Evolutionary conservation across 2,329 filamentous ascomycete genomes (phyloP), one percentile per base, ranked within the genome.

Genomic region (Trichoderma oligosporum): DNA sequence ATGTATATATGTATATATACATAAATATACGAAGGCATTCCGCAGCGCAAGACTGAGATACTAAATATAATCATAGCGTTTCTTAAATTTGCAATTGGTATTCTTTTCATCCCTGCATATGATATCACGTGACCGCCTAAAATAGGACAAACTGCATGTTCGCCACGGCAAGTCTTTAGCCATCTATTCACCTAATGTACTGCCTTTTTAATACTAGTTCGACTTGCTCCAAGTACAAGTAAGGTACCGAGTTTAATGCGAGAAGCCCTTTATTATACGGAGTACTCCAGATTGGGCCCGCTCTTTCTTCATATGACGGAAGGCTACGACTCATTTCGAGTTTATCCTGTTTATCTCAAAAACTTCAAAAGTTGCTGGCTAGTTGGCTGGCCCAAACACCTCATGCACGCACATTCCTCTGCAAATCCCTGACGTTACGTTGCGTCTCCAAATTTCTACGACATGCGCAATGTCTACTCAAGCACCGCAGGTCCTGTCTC

Each of bases 401-500:
- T 46, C 35, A 55, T 55, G 51, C 51, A 14, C 22, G 47, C 35
- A 51, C 24, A 39, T 29, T 20, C 35, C 16, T 18, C 35, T 29
- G 16, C 16, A 29, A n/a, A 20, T n/a, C 35, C 47, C n/a, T 55
- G 41, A 46, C 51, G 16, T 29, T 22, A n/a, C 41, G 27, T 29
- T 22, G 22, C 41, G 27, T 44, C 49, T 38, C 51, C 31, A 45
- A 38, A 16, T 46, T 31, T 14, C 11, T 52, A 22, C 64, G 67
- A 66, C 61, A 71, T 71, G 71, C 70, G 64, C 66, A 63, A 74
- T 74, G 71, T 71, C 71, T 61, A 62, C 66, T 55, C 64, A 67
- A 60, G 60, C 68, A 60, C 69, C 71, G 35, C 68, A 73, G 65
- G 65, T 71, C 63, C 64, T 72, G 62, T 64, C 70, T 61, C 69